Evolutionary conservation across 192 early-diverging fungal species (phyloP).

Genomic region (Lobosporangium transversale): DNA sequence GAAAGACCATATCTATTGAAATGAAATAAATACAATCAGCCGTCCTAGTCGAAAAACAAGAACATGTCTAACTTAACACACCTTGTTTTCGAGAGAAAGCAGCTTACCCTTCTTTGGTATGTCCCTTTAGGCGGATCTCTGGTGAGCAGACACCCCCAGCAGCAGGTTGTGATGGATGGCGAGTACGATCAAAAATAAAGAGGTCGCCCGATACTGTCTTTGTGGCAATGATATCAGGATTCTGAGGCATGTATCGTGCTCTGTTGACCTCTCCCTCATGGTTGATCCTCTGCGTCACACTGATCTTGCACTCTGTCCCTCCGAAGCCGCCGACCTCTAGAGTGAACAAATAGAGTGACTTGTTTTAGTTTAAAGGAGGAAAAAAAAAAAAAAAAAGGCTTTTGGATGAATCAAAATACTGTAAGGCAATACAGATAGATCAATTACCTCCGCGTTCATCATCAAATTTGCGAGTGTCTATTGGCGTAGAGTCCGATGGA

Average conservation of each 20-base stretch:
- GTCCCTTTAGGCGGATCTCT: slow-evolving; percentile 87
- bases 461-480: slow-evolving; percentile 72
- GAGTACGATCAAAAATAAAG: slow-evolving; percentile 96
- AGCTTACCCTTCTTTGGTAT: slow-evolving; percentile 89
- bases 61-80: no score
- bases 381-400: slow-evolving; percentile 4
- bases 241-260: slow-evolving; percentile 97
- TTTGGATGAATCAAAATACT: background rate
- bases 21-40: background rate
- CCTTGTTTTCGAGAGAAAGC: background rate
- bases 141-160: slow-evolving; percentile 85
- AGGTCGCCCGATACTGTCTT: slow-evolving; percentile 93
- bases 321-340: slow-evolving; percentile 84
- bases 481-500: slow-evolving; percentile 70
- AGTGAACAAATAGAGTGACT: background rate
- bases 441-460: slow-evolving; percentile 75
- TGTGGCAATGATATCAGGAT: slow-evolving; percentile 96
- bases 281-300: slow-evolving; percentile 90
- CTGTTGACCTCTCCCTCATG: slow-evolving; percentile 99
- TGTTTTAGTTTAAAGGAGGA: background rate
- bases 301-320: slow-evolving; percentile 81
- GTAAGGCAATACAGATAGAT: no score
- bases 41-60: background rate
- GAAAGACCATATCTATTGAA: slow-evolving; percentile 83
- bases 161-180: slow-evolving; percentile 81